Conservation (phyloP, 208 protist genomes). For the Wallacemonas sp. region DNA sequence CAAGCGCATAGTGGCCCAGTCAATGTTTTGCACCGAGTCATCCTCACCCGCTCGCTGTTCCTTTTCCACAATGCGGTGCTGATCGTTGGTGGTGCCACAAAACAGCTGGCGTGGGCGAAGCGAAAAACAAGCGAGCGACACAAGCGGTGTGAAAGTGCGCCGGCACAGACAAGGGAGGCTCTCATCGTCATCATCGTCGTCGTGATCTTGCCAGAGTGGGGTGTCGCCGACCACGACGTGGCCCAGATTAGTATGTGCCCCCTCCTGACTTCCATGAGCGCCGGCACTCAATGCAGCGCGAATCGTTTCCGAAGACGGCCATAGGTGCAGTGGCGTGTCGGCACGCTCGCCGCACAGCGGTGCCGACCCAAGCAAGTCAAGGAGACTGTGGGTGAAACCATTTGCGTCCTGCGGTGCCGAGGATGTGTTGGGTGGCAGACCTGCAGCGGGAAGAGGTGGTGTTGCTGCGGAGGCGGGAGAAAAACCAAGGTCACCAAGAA, state of each 20-base stretch:
- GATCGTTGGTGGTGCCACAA: constrained; percentile 14
- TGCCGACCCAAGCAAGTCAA: background rate
- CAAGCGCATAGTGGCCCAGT: constrained; percentile 47
- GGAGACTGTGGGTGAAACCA: constrained; percentile 1
- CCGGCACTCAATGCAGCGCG: background rate
- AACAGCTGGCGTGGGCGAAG: constrained; percentile 47
- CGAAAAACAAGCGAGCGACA: constrained; percentile 35
- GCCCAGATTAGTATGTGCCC: too few relatives aligned
- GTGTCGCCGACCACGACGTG: background rate
- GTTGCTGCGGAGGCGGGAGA: background rate
- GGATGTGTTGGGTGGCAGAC: too few relatives aligned
- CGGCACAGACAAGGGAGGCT: constrained; percentile 11
- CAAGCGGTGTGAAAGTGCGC: constrained; percentile 9
- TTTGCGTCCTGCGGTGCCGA: too few relatives aligned
- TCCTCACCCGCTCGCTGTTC: background rate
- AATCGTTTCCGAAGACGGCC: background rate
- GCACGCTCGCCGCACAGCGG: too few relatives aligned
- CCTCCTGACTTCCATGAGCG: too few relatives aligned
- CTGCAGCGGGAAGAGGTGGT: too few relatives aligned
- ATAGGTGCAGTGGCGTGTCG: background rate
- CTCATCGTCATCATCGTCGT: background rate
- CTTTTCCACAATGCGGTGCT: constrained; percentile 22
- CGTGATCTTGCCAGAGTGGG: constrained; percentile 10
- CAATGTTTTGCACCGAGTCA: constrained; percentile 21
- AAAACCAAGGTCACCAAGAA: constrained; percentile 50